A percentile compares a stretch with the other conserved stretches of the same genome.
Conservation (phyloP, 164 flowering plant species). For the Annona squamosa region DNA sequence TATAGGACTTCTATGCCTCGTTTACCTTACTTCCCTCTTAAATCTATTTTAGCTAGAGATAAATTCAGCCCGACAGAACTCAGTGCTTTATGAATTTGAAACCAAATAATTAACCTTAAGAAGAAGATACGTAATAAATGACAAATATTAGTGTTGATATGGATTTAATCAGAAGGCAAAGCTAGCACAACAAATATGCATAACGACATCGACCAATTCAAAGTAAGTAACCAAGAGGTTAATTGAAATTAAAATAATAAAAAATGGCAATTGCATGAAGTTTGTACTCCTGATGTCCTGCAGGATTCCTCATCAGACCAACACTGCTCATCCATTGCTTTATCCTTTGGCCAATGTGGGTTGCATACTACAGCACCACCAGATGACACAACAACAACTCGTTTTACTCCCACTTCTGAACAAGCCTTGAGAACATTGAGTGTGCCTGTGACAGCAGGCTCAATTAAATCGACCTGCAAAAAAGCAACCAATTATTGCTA, state of each 20-base stretch:
- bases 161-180: no score
- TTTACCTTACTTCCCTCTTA: no score
- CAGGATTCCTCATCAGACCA: constrained; percentile 9
- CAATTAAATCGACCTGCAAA: constrained; percentile 41
- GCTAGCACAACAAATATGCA: no score
- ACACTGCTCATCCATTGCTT: constrained; percentile 4
- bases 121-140: no score
- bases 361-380: not conserved
- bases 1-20: no score
- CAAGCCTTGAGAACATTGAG: constrained; percentile 54
- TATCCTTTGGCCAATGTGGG: constrained; percentile 9
- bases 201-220: not conserved
- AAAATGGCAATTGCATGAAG: not conserved
- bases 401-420: constrained; percentile 32
- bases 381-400: constrained; percentile 39
- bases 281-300: constrained; percentile 27
- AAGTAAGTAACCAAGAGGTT: not conserved
- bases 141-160: no score
- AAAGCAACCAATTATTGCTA: not conserved
- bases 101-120: no score
- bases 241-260: no score
- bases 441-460: constrained; percentile 51
- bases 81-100: no score
- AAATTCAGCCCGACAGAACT: no score
- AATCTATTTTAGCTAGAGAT: no score